These are phyloP conservation scores for Limnanthes douglasii DNA, from an alignment of 345 rosid genomes.

Conservation along the genomic window DNA sequence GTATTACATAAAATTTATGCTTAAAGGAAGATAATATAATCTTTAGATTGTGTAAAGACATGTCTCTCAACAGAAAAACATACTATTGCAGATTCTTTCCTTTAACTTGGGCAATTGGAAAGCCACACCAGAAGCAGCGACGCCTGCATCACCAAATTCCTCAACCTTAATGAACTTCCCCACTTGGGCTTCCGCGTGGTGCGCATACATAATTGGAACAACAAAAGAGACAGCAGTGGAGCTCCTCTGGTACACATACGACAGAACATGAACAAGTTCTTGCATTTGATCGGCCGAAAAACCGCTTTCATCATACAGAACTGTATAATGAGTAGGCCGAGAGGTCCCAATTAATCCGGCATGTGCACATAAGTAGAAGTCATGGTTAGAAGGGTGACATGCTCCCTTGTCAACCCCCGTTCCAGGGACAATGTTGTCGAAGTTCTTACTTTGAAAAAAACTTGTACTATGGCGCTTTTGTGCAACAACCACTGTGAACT, in stretches of 20 bases:
- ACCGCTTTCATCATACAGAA: slow-evolving; percentile 74
- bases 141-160: too few species aligned
- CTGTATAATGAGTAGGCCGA: slow-evolving; percentile 85
- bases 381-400: slow-evolving; percentile 72
- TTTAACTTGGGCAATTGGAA: too few species aligned
- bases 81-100: too few species aligned
- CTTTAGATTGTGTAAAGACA: too few species aligned
- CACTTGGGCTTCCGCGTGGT: slow-evolving; percentile 71
- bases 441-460: too few species aligned
- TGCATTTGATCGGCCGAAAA: slow-evolving; percentile 58
- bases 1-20: too few species aligned
- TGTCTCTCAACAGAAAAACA: too few species aligned
- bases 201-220: slow-evolving; percentile 86
- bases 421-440: too few species aligned
- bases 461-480: too few species aligned
- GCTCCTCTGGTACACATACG: slow-evolving; percentile 92
- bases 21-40: too few species aligned
- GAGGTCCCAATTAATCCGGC: slow-evolving; percentile 75
- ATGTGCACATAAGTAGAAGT: slow-evolving; percentile 89
- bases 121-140: too few species aligned
- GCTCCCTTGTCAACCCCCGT: slow-evolving; percentile 74
- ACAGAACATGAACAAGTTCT: slow-evolving; percentile 51
- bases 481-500: too few species aligned
- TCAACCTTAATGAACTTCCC: slow-evolving; percentile 65
- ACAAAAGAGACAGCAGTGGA: slow-evolving; percentile 70